Evolutionary conservation across 2,329 filamentous ascomycete genomes (phyloP), one percentile per base, ranked within the genome.

Genomic region (Penicillium sp.): DNA sequence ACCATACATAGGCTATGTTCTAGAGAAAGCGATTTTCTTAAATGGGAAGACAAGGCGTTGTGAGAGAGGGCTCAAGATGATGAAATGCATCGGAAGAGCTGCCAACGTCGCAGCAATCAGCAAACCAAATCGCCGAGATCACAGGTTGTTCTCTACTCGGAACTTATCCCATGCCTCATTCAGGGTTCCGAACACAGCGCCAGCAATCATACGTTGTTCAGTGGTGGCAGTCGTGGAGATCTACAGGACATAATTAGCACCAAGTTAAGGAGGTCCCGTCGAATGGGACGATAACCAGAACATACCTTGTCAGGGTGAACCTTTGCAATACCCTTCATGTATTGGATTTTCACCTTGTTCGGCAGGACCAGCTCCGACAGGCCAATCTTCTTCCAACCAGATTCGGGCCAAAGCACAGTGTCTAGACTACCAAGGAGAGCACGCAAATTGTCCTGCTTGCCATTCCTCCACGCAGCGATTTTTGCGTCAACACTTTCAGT

Each of bases 271-370:
- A 28, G n/a, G 2, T 22, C 41, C 15, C 34, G 2, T 14, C 20
- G 11, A 28, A 47, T 28, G 35, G 28, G 55, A 15, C 60, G 60
- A 60, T 35, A 45, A 45, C 22, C 3, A 17, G 62, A 67, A 76
- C 86, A 78, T 83, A 97, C 95, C 89, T 99, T 99, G 76, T 99
- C 95, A 61, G 95, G 95, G 83, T 99, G 95, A 68, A 95, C 95
- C 83, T 97, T 98, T 11, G 89, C 91, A 83, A 99, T 98, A 5
- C 94, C 95, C 85, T 96, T 97, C 95, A 99, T 98, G 75, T 99
- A 99, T 61, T 90, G 83, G 65, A 99, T 89, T 85, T 99, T 99
- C 75, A 98, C 95, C 82, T 94, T 96, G 67, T 91, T 92, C 37
- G 92, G 88, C 84, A 96, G 85, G 54, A 99, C 90, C 67, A 99